Evolutionary conservation across 345 rosid genomes (phyloP).

Genomic region (Eucalyptus cloeziana): DNA sequence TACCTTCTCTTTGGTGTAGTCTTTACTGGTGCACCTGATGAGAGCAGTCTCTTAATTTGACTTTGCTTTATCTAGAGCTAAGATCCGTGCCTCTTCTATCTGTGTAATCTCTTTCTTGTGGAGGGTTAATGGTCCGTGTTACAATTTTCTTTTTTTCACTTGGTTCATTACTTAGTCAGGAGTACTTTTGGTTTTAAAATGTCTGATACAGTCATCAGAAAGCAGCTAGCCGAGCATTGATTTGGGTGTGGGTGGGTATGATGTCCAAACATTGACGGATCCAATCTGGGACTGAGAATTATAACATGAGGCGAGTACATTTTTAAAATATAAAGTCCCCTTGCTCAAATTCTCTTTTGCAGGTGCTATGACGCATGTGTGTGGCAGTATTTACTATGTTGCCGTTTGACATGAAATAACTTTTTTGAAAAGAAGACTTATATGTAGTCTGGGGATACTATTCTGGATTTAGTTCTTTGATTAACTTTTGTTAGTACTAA

Average conservation of each 20-base stretch:
- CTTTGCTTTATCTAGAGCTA: background rate
- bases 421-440: background rate
- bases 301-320: background rate
- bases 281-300: background rate
- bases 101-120: background rate
- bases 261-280: background rate
- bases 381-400: background rate
- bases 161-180: background rate
- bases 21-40: background rate
- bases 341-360: background rate
- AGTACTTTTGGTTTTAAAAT: background rate
- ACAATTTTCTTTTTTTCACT: background rate
- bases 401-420: background rate
- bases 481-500: background rate
- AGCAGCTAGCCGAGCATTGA: background rate
- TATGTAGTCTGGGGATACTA: background rate
- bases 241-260: background rate
- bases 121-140: background rate
- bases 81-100: background rate
- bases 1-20: background rate
- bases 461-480: background rate
- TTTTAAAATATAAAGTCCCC: background rate
- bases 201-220: background rate
- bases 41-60: background rate
- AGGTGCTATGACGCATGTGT: background rate